A percentile compares a stretch with the other conserved stretches of the same genome.
Conservation (phyloP, 225 moss, liverwort and hornwort genomes). For the Ulota crispa region DNA sequence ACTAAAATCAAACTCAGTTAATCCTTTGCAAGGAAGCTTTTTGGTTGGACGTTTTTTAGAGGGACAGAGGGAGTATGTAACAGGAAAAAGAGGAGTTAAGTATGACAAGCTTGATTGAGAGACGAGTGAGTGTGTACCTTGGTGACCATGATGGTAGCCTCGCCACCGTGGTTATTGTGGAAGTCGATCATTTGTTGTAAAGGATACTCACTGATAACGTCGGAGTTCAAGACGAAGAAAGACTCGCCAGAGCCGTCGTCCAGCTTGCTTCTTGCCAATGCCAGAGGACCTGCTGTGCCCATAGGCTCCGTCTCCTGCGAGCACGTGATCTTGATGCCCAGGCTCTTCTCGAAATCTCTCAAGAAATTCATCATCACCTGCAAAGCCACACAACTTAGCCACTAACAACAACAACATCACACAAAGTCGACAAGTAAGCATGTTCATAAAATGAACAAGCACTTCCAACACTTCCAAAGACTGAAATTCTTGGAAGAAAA, state of each 20-base stretch:
- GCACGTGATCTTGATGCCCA: constrained; percentile 80
- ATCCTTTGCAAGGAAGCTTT: no score
- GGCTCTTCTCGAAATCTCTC: constrained; percentile 67
- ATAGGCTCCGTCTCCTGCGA: constrained; percentile 87
- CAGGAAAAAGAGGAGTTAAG: no score
- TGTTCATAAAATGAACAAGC: no score
- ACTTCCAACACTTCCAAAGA: not conserved
- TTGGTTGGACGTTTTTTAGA: no score
- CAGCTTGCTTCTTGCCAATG: constrained; percentile 11
- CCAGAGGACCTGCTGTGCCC: constrained; percentile 87
- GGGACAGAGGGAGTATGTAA: no score
- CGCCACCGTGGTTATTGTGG: constrained; percentile 46
- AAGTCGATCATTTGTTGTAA: not conserved
- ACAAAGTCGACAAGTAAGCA: no score
- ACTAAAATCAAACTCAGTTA: no score
- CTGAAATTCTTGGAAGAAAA: not conserved
- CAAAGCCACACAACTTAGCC: not conserved
- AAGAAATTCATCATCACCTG: constrained; percentile 91
- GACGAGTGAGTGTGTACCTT: constrained; percentile 44
- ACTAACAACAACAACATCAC: no score
- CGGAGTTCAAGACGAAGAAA: not conserved
- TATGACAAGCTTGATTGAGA: no score
- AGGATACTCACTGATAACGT: not conserved
- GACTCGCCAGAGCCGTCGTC: not conserved
- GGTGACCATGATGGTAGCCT: constrained; percentile 86